phyloP scores from a whole-genome alignment of 2,329 filamentous ascomycete species.

The Chrysosporium queenslandicum region DNA sequence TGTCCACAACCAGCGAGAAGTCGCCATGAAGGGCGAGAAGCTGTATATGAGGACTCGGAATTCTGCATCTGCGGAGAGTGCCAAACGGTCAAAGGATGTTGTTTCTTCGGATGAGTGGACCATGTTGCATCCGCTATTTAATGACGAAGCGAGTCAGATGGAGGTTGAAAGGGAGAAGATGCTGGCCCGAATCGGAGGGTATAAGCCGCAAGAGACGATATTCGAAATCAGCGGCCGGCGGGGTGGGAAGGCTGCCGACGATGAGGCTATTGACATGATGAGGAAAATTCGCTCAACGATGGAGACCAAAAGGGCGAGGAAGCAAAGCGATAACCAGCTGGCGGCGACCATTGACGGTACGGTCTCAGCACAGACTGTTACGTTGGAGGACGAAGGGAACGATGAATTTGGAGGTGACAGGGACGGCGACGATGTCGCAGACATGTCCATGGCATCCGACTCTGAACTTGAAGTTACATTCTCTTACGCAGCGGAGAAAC shows the following conservation, averaged over 20 bases:
- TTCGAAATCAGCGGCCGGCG: slow-evolving; percentile 81
- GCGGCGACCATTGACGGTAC: background rate
- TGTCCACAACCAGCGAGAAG: slow-evolving; percentile 57
- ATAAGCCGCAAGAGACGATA: slow-evolving; percentile 85
- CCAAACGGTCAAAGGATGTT: slow-evolving; percentile 72
- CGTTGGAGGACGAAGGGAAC: slow-evolving; percentile 32
- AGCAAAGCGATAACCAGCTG: slow-evolving; percentile 24
- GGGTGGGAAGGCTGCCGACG: slow-evolving; percentile 58
- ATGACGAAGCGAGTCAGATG: slow-evolving; percentile 49
- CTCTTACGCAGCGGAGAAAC: slow-evolving; percentile 45
- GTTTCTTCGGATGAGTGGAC: slow-evolving; percentile 60
- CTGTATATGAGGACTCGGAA: slow-evolving; percentile 85
- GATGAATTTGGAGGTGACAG: slow-evolving; percentile 35
- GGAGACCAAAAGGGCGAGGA: slow-evolving; percentile 35
- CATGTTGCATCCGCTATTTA: slow-evolving; percentile 72
- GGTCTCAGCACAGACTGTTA: background rate
- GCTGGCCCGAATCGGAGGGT: slow-evolving; percentile 78
- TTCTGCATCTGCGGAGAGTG: slow-evolving; percentile 80
- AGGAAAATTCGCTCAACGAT: slow-evolving; percentile 36
- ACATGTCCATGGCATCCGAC: slow-evolving; percentile 52
- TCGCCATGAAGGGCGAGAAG: slow-evolving; percentile 81
- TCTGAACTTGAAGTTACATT: slow-evolving; percentile 61
- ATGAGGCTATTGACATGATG: slow-evolving; percentile 52
- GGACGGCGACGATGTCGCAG: slow-evolving; percentile 32
- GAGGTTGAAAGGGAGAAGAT: slow-evolving; percentile 72